Evolutionary conservation across 2,329 filamentous ascomycete species (phyloP), one percentile per base, ranked within the genome.

Genomic region (Coniochaeta sp.): DNA sequence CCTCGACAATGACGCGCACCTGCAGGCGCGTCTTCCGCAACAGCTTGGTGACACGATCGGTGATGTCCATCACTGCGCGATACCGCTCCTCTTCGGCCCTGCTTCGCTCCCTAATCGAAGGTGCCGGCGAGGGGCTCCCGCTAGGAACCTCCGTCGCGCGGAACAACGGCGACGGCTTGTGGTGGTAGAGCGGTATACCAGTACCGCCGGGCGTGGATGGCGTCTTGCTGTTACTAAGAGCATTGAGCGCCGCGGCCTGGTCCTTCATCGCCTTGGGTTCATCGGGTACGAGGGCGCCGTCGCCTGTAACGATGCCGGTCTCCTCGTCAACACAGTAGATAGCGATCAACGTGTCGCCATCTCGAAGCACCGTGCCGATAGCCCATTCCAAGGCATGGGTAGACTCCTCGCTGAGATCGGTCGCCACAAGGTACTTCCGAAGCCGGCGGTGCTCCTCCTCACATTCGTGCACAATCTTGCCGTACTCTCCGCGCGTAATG

Each of bases 301-400:
- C 71, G 28, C 66, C 66, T 8, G 68, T 64, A 1, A 68, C 69
- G n/a, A 83, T 78, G 14, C 79, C 82, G 8, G 78, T 78, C 60
- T 97, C 92, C 65, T 97, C 92, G 58, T 96, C 91, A 22, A 95
- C 86, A 52, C 91, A 95, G 70, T 95, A 96, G 45, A 97, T 89
- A 2, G 90, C 91, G 55, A 96, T 84, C 31, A 99, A 77, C 0
- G 92, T 97, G 65, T 99, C 94, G 7, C 94, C 94, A 60, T 97
- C 91, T 48, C 94, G 82, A 27, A 99, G 76, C 6, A 97, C 91
- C 0, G 92, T 97, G 7, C 94, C 94, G 52, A 99, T 91, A 0
- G 92, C 94, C 94, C 94, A 99, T 67, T 99, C 94, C 28, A 99
- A 76, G 1, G 94, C 94, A 66, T 97, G 95, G 6, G 89, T 89